These are phyloP conservation scores for Ceratocystis harringtonii DNA, from an alignment of 2,329 filamentous ascomycete species.

Conservation along the genomic window DNA sequence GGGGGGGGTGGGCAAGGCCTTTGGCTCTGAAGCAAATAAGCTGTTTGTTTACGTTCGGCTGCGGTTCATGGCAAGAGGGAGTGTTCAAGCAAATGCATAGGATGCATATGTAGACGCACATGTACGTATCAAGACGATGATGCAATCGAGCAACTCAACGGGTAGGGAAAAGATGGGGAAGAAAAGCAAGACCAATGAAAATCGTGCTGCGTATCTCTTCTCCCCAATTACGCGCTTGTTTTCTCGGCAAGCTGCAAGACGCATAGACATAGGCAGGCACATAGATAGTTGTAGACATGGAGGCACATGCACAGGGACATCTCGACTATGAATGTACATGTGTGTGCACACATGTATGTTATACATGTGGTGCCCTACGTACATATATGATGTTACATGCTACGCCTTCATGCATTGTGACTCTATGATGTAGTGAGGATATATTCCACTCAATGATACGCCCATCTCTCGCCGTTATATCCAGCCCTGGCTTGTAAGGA, in stretches of 20 bases:
- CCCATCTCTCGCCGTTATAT: too few relatives aligned
- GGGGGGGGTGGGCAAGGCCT: background rate
- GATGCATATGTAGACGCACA: background rate
- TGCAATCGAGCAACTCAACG: too few relatives aligned
- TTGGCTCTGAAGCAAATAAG: background rate
- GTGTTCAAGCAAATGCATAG: background rate
- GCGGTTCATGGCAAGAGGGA: background rate
- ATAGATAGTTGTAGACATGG: background rate
- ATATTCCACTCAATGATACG: too few relatives aligned
- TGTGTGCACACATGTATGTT: background rate
- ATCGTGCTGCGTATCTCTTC: background rate
- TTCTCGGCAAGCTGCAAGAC: background rate
- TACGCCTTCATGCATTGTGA: background rate
- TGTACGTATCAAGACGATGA: too few relatives aligned
- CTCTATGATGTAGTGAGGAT: too few relatives aligned
- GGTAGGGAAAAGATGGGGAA: background rate
- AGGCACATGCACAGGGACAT: too few relatives aligned
- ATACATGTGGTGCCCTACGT: background rate
- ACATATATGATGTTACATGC: background rate
- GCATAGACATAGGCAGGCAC: background rate
- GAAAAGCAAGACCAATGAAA: background rate
- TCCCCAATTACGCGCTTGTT: background rate
- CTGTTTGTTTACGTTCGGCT: too few relatives aligned
- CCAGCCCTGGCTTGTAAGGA: too few relatives aligned
- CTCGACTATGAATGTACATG: too few relatives aligned